A percentile compares a stretch with the other conserved stretches of the same genome.
phyloP scores from a whole-genome alignment of 805 yeast species.

The Cyberlindnera maritima region DNA sequence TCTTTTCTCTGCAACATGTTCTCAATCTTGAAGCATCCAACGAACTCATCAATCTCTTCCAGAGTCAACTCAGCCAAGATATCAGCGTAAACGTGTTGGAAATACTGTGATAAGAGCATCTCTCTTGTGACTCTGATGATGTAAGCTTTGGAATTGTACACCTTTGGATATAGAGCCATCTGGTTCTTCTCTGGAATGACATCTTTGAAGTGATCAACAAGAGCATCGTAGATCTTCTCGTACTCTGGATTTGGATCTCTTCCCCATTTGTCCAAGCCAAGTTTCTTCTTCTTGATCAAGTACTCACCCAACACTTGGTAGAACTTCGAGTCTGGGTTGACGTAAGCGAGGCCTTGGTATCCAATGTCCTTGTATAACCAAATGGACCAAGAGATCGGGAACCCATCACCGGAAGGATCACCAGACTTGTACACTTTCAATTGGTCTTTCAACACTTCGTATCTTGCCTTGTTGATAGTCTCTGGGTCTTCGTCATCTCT shows the following conservation, averaged over 20 bases:
- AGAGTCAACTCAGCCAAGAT: constrained; percentile 38
- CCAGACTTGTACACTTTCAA: constrained; percentile 42
- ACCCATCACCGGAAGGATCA: constrained; percentile 46
- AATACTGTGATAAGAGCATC: constrained; percentile 41
- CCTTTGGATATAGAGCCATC: constrained; percentile 39
- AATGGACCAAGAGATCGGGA: constrained; percentile 49
- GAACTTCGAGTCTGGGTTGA: constrained; percentile 44
- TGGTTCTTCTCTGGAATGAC: constrained; percentile 41
- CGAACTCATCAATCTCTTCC: constrained; percentile 49
- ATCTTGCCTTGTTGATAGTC: constrained; percentile 38
- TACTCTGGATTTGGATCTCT: constrained; percentile 41
- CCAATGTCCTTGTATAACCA: constrained; percentile 56
- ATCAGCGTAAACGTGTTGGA: constrained; percentile 45
- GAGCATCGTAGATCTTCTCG: constrained; percentile 35
- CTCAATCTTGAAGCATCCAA: constrained; percentile 48
- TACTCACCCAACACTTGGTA: constrained; percentile 41
- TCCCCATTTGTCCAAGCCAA: constrained; percentile 53
- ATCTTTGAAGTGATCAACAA: constrained; percentile 36
- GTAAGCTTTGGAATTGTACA: constrained; percentile 38
- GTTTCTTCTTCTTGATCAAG: constrained; percentile 40
- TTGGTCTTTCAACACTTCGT: constrained; percentile 44
- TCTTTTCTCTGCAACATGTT: constrained; percentile 41
- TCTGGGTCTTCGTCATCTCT: constrained; percentile 43
- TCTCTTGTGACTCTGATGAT: constrained; percentile 40
- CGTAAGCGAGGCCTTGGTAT: constrained; percentile 47